Evolutionary conservation across 2,329 filamentous ascomycete genomes (phyloP).

Genomic region (Pseudogymnoascus sp.): DNA sequence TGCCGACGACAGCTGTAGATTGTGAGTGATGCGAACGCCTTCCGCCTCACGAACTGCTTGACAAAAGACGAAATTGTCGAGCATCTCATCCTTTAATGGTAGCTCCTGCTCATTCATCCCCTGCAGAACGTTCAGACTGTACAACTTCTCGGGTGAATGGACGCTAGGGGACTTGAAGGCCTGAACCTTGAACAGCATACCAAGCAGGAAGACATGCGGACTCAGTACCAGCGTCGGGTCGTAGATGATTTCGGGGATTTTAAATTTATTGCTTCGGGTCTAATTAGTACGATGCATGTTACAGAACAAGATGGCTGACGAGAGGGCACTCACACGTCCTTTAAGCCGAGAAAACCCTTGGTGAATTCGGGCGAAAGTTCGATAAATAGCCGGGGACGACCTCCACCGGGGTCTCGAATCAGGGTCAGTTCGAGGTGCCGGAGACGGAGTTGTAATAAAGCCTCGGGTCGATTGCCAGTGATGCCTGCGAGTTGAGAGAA

Average conservation of each 20-base stretch:
- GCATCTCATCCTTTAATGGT: constrained; percentile 27
- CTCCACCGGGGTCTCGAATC: constrained; percentile 23
- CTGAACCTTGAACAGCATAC: constrained; percentile 28
- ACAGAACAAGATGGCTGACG: background rate
- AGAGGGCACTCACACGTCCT: constrained; percentile 19
- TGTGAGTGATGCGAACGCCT: constrained; percentile 24
- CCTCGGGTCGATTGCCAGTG: constrained; percentile 21
- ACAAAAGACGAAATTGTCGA: constrained; percentile 29
- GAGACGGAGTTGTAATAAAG: constrained; percentile 24
- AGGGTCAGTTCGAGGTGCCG: constrained; percentile 23
- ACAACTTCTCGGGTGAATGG: constrained; percentile 29
- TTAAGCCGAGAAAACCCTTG: constrained; percentile 23
- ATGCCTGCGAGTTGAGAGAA: constrained; percentile 27
- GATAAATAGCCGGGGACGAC: constrained; percentile 22
- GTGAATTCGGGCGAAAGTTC: constrained; percentile 24
- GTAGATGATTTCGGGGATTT: constrained; percentile 28
- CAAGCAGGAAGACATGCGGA: constrained; percentile 26
- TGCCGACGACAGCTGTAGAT: constrained; percentile 22
- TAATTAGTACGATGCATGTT: background rate
- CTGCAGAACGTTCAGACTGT: constrained; percentile 29
- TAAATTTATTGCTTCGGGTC: constrained; percentile 25
- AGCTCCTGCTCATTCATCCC: constrained; percentile 29
- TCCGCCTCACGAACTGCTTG: constrained; percentile 21
- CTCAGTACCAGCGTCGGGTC: constrained; percentile 30
- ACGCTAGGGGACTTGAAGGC: constrained; percentile 30